phyloP scores from a whole-genome alignment of 225 moss, liverwort and hornwort genomes.

The Physcomitrium patens region DNA sequence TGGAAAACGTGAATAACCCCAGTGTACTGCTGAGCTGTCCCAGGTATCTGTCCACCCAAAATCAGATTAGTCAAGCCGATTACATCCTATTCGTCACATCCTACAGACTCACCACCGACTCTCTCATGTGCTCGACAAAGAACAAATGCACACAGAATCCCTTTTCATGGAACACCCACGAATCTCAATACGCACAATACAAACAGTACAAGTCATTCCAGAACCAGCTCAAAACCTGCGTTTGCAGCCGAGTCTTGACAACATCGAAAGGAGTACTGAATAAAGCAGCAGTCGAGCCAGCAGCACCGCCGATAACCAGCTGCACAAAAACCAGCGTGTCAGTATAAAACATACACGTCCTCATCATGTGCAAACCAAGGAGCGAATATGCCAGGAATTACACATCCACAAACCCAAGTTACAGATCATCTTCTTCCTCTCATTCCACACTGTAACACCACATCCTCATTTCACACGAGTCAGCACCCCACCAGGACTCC shows the following conservation, averaged over 20 bases:
- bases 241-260: conserved; percentile 67
- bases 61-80: conserved; percentile 20
- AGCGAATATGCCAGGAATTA: neutral
- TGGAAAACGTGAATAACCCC: conserved; percentile 68
- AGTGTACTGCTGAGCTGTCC: conserved; percentile 54
- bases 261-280: conserved; percentile 73
- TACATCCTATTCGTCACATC: neutral
- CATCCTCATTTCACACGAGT: neutral
- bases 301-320: conserved; percentile 67
- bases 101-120: neutral
- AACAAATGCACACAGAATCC: conserved; percentile 6
- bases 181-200: neutral
- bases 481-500: neutral
- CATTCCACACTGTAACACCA: too few species aligned
- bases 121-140: neutral
- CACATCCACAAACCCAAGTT: neutral
- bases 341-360: neutral
- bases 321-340: conserved; percentile 32
- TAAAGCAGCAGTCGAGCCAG: conserved; percentile 69
- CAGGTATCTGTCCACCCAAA: conserved; percentile 48
- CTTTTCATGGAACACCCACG: conserved; percentile 4
- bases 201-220: neutral
- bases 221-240: conserved; percentile 48
- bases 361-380: neutral
- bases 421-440: too few species aligned